phyloP scores from a whole-genome alignment of 176 grass and related monocot genomes.

The Eragrostis nindensis region DNA sequence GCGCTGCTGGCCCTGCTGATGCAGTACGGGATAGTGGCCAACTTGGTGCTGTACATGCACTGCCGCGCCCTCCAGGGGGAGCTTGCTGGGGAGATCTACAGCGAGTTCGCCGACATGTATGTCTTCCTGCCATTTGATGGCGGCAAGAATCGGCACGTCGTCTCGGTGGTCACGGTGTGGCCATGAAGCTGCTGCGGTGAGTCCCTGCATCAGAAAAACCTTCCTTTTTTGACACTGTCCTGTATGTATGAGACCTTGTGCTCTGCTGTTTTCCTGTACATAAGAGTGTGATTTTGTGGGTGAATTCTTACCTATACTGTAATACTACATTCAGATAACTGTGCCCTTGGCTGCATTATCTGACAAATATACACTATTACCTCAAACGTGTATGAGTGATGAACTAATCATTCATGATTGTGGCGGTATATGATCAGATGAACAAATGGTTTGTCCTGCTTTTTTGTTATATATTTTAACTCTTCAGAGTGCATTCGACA shows the following conservation, averaged over 20 bases:
- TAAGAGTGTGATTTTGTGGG: neutral
- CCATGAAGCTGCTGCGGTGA: constrained; percentile 36
- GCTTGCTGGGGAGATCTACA: constrained; percentile 49
- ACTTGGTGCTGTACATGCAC: constrained; percentile 50
- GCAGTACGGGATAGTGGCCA: constrained; percentile 46
- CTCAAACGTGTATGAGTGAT: neutral
- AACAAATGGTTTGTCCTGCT: neutral
- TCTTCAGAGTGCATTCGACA: neutral
- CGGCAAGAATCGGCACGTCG: constrained; percentile 33
- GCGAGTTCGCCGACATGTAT: constrained; percentile 51
- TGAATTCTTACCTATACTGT: neutral
- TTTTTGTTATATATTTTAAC: too few relatives aligned
- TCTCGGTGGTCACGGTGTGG: constrained; percentile 27
- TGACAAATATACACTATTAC: neutral
- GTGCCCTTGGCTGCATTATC: neutral
- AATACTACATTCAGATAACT: neutral
- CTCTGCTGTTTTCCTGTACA: constrained; percentile 19
- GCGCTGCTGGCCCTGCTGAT: constrained; percentile 26
- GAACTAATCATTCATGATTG: neutral
- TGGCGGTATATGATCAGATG: neutral
- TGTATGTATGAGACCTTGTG: neutral
- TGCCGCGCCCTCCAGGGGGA: constrained; percentile 46
- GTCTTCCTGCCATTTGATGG: constrained; percentile 46
- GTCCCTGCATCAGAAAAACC: neutral
- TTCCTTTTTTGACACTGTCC: too few relatives aligned